Base-by-base conservation (phyloP, 2,329 filamentous ascomycete genomes). In the Ascochyta rabiei region DNA sequence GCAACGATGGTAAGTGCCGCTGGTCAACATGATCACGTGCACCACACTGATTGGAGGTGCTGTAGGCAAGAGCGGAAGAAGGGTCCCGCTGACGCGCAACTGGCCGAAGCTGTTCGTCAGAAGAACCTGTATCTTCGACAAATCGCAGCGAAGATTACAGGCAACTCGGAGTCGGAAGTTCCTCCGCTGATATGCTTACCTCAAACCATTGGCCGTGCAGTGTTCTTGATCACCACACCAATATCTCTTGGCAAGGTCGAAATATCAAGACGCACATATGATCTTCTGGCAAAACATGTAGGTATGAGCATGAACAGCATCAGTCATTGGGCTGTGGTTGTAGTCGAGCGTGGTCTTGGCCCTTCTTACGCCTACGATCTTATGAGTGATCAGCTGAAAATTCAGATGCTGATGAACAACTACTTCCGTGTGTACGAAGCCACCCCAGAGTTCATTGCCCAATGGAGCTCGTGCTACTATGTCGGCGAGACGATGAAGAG, bases 261-360 rank as follows among this genome's bases (percentile, higher is more conserved):
- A 21, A 13, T 57, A 3, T 57, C 54, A 6, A 49, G 28, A 10
- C 49, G 41, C 4, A 49, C 49, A 1, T 57, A 57, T 15, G 54
- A 57, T 3, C 49, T 57, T 15, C 41, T 57, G 4, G 54, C 48
- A 6, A 57, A 54, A 12, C 54, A 57, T 30, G 30, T 57, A n/a
- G 54, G 54, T 8, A 57, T 57, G 54, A 57, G 49, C 26, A 31
- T 57, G 49, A 57, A 57, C 41, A 57, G 54, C 21, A 40, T 57
- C 23, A 45, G 39, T 2, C 54, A 57, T 28, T 57, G 54, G 54
- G 54, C 49, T 2, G 54, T 57, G 5, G 44, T 53, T 3, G 48
- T 53, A 6, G 48, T 57, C 19, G 45, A 53, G 33, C 54, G 54
- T 4, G 41, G 45, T 6, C 54, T 57, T 18, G 49, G 54, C 6